Evolutionary conservation across 768 basidiomycete species (phyloP).

Genomic region (Lentinula raphanica): DNA sequence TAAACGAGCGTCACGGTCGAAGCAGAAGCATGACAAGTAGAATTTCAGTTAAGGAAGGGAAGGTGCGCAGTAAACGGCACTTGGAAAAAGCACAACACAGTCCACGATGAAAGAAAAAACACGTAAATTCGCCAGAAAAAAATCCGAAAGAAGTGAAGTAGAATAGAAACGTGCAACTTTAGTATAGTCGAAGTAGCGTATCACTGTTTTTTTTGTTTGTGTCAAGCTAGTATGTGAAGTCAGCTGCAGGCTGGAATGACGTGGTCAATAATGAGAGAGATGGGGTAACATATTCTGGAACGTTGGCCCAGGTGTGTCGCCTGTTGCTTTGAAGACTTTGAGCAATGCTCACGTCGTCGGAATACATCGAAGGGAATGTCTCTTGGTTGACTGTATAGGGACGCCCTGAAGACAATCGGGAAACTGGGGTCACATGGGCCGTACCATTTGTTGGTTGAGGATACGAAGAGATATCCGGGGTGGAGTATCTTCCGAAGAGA

Average conservation of each 20-base stretch:
- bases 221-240: neutral
- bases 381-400: neutral
- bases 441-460: slow-evolving; percentile 4
- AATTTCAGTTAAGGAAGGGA: neutral
- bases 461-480: neutral
- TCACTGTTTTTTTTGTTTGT: neutral
- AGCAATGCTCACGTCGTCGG: slow-evolving; percentile 4
- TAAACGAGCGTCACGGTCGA: neutral
- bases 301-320: slow-evolving; percentile 2
- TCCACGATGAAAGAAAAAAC: neutral
- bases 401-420: neutral
- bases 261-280: slow-evolving; percentile 24
- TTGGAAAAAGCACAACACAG: neutral
- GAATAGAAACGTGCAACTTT: neutral
- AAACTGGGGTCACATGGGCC: neutral
- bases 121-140: neutral
- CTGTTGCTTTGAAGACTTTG: slow-evolving; percentile 1
- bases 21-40: neutral
- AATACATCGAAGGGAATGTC: neutral
- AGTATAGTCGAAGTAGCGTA: neutral
- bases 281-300: slow-evolving; percentile 7
- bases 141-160: neutral
- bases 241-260: slow-evolving; percentile 23
- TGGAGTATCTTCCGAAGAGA: neutral
- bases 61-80: neutral